phyloP scores from a whole-genome alignment of 352 stramenopile genomes.

The Globisporangium nagaii region DNA sequence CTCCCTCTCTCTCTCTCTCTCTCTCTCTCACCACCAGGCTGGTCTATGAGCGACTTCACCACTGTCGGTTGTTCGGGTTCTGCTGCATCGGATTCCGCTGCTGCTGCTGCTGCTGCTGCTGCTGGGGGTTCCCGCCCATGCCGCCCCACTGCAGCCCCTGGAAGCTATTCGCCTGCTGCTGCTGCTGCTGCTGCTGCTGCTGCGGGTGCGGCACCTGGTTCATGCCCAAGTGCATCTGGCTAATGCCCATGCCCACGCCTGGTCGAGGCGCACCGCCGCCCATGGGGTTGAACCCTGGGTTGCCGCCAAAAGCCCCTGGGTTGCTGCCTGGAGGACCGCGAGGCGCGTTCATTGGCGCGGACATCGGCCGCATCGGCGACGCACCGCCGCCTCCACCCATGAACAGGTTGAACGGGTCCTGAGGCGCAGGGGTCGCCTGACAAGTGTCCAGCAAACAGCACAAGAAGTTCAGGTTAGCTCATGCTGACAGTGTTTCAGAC shows the following conservation, averaged over 20 bases:
- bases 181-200: slow-evolving; percentile 40
- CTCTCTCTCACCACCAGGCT: too few species aligned
- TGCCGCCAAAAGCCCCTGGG: slow-evolving; percentile 15
- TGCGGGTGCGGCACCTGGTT: slow-evolving; percentile 24
- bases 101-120: slow-evolving; percentile 41
- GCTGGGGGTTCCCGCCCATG: slow-evolving; percentile 45
- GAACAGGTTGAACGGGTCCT: slow-evolving; percentile 78
- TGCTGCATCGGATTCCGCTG: slow-evolving; percentile 52
- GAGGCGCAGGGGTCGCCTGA: slow-evolving; percentile 17
- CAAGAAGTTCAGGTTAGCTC: too few species aligned
- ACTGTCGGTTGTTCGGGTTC: slow-evolving; percentile 38
- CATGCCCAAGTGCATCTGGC: slow-evolving; percentile 81
- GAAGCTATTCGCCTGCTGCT: slow-evolving; percentile 69
- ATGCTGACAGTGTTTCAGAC: too few species aligned
- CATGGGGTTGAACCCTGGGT: slow-evolving; percentile 39
- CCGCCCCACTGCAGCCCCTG: slow-evolving; percentile 79
- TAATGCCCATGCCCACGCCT: slow-evolving; percentile 70
- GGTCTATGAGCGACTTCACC: slow-evolving; percentile 14
- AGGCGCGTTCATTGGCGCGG: slow-evolving; percentile 24
- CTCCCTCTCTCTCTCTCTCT: background rate
- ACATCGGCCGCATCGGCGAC: slow-evolving; percentile 24
- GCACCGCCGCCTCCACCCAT: slow-evolving; percentile 13
- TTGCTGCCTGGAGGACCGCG: slow-evolving; percentile 17
- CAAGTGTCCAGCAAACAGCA: background rate
- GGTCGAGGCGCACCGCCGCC: slow-evolving; percentile 26